Evolutionary conservation across 2,329 filamentous ascomycete genomes (phyloP), one percentile per base, ranked within the genome.

Genomic region (Ceratocystis lukuohia): DNA sequence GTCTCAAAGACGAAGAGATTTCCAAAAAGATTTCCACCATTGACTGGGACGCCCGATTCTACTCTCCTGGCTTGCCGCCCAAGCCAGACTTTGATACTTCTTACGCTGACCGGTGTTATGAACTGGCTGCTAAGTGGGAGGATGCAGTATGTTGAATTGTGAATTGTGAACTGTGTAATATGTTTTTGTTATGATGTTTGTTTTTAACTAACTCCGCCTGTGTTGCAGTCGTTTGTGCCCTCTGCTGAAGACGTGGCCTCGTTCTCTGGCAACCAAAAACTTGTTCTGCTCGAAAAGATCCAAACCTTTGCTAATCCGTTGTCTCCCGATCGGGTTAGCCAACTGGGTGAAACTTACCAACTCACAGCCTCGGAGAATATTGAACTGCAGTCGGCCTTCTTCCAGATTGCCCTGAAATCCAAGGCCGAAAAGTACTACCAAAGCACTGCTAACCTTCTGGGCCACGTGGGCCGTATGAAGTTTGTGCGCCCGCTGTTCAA

Each of bases 391-490:
- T 83, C 86, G 17, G 84, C 92, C 0, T 97, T 90, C 76, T 88
- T 90, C 72, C 83, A 85, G 65, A 83, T 96, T 44, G 89, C 89
- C 1, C 81, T 99, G 72, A 84, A 84, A 71, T 88, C 89, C 12
- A 83, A 85, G 67, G 89, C 91, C 71, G 75, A 81, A 64, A 82
- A 80, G 67, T 83, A 88, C 46, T 90, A 93, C 72, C 74, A 84
- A 68, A 86, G 87, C 1, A 84, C 90, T 0, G 85, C 88, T 1
- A 84, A 89, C 67, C 79, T 96, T 66, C 79, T 97, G 48, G 89
- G 89, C 41, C 81, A 82, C 64, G 91, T 96, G 28, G 94, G 94
- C 12, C 81, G 94, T 67, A 97, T 99, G 94, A 97, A 97, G 82
- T 97, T 93, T 75, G 93, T 97, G 68, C 81, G 93, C 61, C 91